Evolutionary conservation across 495 filamentous ascomycete genomes (phyloP).

Genomic region (Annulohypoxylon maeteangense): DNA sequence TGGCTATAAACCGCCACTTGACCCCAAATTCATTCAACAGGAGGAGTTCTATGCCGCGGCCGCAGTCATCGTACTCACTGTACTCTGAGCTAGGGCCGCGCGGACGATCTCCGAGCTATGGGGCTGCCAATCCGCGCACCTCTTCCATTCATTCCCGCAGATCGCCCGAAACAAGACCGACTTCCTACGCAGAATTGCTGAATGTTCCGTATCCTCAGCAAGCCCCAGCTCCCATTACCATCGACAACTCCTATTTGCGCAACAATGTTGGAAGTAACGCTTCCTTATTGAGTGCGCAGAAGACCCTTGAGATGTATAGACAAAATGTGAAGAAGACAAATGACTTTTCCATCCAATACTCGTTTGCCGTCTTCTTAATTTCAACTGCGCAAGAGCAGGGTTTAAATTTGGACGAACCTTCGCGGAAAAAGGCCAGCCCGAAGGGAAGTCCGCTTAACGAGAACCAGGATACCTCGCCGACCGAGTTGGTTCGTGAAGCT

Average conservation of each 20-base stretch:
- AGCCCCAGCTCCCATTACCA: conserved; percentile 73
- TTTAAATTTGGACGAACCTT: conserved; percentile 52
- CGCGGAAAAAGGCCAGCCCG: conserved; percentile 55
- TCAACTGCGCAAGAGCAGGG: conserved; percentile 79
- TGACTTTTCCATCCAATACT: conserved; percentile 87
- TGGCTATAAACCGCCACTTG: conserved; percentile 65
- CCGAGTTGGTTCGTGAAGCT: conserved; percentile 85
- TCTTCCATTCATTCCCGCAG: conserved; percentile 71
- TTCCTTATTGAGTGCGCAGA: conserved; percentile 84
- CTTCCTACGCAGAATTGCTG: conserved; percentile 87
- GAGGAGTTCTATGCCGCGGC: conserved; percentile 68
- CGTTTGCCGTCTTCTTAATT: conserved; percentile 94
- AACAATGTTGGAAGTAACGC: conserved; percentile 86
- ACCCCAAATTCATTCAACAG: conserved; percentile 63
- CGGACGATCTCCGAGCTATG: conserved; percentile 68
- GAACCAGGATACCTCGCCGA: conserved; percentile 60
- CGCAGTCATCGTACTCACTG: conserved; percentile 76
- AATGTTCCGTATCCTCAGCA: conserved; percentile 91
- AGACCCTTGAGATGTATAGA: conserved; percentile 97
- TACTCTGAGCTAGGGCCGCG: conserved; percentile 71
- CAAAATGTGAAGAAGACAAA: conserved; percentile 96
- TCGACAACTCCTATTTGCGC: conserved; percentile 82
- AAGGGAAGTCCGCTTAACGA: conserved; percentile 57
- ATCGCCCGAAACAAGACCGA: conserved; percentile 80
- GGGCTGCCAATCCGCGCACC: conserved; percentile 58